A percentile compares a stretch with the other conserved stretches of the same genome.
phyloP scores from a whole-genome alignment of 2,329 filamentous ascomycete genomes.

The Chaetomium strumarium region DNA sequence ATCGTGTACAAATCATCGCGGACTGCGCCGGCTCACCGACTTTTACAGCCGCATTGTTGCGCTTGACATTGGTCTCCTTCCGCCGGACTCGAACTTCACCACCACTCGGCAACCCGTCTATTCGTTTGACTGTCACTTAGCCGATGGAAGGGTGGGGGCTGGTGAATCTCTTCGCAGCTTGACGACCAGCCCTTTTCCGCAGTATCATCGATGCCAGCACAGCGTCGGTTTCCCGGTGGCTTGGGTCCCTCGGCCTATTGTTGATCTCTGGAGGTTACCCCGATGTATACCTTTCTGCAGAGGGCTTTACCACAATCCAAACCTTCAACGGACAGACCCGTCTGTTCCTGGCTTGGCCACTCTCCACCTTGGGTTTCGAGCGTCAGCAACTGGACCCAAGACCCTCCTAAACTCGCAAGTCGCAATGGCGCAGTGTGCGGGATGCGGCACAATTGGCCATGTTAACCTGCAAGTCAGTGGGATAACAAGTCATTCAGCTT shows the following conservation, averaged over 20 bases:
- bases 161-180: not conserved
- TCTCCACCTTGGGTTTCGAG: not conserved
- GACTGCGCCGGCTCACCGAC: slow-evolving; percentile 17
- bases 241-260: not conserved
- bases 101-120: not conserved
- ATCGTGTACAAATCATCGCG: slow-evolving; percentile 18
- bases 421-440: not conserved
- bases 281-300: not conserved
- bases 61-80: slow-evolving; percentile 1
- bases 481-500: too few species aligned
- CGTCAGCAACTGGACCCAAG: too few species aligned
- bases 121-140: not conserved
- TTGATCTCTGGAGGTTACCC: not conserved
- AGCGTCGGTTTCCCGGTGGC: not conserved
- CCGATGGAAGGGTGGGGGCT: not conserved
- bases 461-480: too few species aligned
- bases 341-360: not conserved
- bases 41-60: slow-evolving; percentile 17
- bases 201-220: not conserved
- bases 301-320: too few species aligned
- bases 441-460: too few species aligned
- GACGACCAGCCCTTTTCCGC: not conserved
- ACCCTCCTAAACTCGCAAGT: not conserved
- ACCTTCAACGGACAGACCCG: not conserved
- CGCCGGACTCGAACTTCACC: not conserved